Evolutionary conservation across 169 alveolate genomes (phyloP).

Genomic region (Cryptosporidium sp.): DNA sequence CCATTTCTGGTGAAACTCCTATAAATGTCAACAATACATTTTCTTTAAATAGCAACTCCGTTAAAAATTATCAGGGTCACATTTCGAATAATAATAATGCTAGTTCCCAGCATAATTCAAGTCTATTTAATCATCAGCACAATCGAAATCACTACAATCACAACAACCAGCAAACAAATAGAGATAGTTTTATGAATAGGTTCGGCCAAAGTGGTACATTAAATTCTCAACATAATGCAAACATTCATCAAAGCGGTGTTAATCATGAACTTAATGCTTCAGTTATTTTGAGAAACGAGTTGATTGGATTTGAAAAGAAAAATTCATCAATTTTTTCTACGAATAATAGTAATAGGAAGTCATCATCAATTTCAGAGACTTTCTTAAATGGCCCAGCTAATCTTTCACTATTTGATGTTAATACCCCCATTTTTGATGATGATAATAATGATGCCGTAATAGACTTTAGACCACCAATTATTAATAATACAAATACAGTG

Average conservation of each 20-base stretch:
- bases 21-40: conserved; percentile 6
- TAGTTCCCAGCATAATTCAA: background rate
- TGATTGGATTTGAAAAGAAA: background rate
- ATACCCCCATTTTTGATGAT: conserved; percentile 70
- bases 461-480: conserved; percentile 4
- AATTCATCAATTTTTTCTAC: background rate
- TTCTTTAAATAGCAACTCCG: conserved; percentile 1
- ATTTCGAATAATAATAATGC: background rate
- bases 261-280: background rate
- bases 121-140: background rate
- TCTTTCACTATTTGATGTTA: conserved; percentile 59
- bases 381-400: conserved; percentile 72
- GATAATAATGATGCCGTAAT: conserved; percentile 18
- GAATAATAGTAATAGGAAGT: background rate
- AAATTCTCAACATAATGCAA: background rate
- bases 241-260: background rate
- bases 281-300: background rate
- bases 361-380: conserved; percentile 46
- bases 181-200: background rate
- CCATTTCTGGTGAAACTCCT: background rate
- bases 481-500: background rate
- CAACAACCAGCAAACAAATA: background rate
- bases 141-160: background rate
- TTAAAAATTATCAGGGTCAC: background rate
- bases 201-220: background rate